phyloP scores from a whole-genome alignment of 129 eudicot genomes.

The Heracleum sosnowskyi region DNA sequence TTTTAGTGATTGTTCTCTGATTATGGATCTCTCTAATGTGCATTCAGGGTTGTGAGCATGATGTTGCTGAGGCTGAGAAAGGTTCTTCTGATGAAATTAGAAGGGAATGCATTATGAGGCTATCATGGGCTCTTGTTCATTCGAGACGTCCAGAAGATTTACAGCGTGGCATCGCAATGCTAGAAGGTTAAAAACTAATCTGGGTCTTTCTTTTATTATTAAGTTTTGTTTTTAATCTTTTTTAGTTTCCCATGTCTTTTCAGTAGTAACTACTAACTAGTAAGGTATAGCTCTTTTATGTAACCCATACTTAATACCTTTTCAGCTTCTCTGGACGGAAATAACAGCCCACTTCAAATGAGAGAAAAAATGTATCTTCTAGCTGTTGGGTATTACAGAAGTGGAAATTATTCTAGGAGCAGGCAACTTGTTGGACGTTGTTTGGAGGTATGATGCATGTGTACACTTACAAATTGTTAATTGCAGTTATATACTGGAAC shows the following conservation, averaged over 20 bases:
- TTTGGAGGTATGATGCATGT: conserved; percentile 54
- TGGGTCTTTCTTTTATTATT: not conserved
- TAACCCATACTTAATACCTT: conserved; percentile 11
- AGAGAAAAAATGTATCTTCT: conserved; percentile 86
- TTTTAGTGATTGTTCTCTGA: not conserved
- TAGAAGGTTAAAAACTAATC: conserved; percentile 45
- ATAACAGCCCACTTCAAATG: conserved; percentile 41
- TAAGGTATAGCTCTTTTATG: not conserved
- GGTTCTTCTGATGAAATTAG: conserved; percentile 58
- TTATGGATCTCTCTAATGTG: not conserved
- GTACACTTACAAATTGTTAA: not conserved
- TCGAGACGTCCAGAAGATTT: conserved; percentile 73
- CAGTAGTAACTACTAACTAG: no score
- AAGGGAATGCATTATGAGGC: conserved; percentile 68
- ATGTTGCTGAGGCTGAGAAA: conserved; percentile 78
- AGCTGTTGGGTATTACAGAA: conserved; percentile 82
- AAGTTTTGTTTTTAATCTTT: not conserved
- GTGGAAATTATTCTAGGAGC: conserved; percentile 80
- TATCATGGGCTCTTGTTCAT: conserved; percentile 98
- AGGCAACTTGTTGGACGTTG: conserved; percentile 83
- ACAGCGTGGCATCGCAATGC: conserved; percentile 94
- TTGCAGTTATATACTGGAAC: not conserved
- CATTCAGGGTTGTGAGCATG: conserved; percentile 85
- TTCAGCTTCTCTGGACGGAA: conserved; percentile 57
- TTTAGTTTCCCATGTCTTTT: not conserved